Evolutionary conservation across 768 basidiomycete species (phyloP).

Genomic region (Terana coerulea): DNA sequence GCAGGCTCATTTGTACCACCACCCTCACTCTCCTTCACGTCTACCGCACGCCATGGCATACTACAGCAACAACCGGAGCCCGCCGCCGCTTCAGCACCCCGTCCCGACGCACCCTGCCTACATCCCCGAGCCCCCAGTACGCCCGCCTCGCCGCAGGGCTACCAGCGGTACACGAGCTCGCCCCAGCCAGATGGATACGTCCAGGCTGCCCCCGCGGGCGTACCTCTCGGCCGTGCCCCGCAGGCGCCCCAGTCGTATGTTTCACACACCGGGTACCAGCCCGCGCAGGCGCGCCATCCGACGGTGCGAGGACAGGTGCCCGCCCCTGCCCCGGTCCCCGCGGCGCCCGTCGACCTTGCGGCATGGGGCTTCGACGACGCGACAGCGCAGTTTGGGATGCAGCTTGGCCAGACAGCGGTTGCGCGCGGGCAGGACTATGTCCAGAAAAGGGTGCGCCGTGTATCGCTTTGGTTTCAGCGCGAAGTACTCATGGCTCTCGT

Average conservation of each 20-base stretch:
- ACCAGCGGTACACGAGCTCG: conserved; percentile 68
- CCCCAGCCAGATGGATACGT: conserved; percentile 33
- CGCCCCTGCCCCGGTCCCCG: conserved; percentile 34
- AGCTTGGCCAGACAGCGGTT: conserved; percentile 88
- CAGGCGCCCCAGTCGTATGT: conserved; percentile 21
- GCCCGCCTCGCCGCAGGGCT: conserved; percentile 68
- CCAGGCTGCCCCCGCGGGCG: conserved; percentile 23
- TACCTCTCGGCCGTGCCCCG: conserved; percentile 12
- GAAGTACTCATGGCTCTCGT: background rate
- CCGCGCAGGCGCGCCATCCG: conserved; percentile 20
- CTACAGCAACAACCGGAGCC: conserved; percentile 45
- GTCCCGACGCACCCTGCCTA: conserved; percentile 85
- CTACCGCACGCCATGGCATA: conserved; percentile 24
- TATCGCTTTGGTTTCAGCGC: too few relatives aligned
- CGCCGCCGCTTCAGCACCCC: conserved; percentile 82
- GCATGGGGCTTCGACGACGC: conserved; percentile 89
- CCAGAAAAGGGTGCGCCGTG: conserved; percentile 81
- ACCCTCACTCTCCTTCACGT: background rate
- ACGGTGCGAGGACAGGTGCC: conserved; percentile 15
- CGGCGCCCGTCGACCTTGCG: conserved; percentile 45
- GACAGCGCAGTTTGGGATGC: conserved; percentile 95
- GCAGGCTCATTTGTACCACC: background rate
- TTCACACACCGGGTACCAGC: conserved; percentile 21
- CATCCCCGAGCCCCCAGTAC: conserved; percentile 83
- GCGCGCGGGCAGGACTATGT: conserved; percentile 95